Evolutionary conservation across 2,329 filamentous ascomycete genomes (phyloP), one percentile per base, ranked within the genome.

Genomic region (Tolypocladium album): DNA sequence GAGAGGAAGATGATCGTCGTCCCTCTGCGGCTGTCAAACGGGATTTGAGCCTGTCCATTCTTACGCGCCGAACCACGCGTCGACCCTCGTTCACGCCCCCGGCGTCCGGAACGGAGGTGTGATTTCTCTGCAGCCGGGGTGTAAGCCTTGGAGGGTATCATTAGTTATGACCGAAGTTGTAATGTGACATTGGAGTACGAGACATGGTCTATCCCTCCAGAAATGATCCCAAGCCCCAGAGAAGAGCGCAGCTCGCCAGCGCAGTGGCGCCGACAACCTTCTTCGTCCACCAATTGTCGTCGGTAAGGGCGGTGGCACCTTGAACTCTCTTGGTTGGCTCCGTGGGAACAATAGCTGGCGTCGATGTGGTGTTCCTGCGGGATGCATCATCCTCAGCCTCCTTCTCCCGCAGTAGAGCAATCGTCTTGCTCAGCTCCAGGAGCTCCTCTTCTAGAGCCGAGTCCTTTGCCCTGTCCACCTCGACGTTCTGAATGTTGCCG

Each of bases 401-500:
- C 62, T 76, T 75, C 63, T 75, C 71, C 69, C 76, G 80, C 68
- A 82, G 73, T 62, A 79, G 74, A 3, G 82, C 79, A 66, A 88
- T 88, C 43, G 82, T 85, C 74, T 78, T 82, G 69, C 89, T 89
- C 56, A 97, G 81, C n/a, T 87, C 84, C 40, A 89, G 76, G 62
- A 97, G 75, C 67, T 97, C 92, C 66, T 92, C 87, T 57, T 87
- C 85, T 55, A 85, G 81, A 43, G 76, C 82, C 59, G 78, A 75
- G 61, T 81, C 82, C 61, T 82, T 79, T 53, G 79, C 77, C 34
- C 80, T 81, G 65, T 94, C 90, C 4, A 97, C 85, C 74, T 97
- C 94, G 4, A 99, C 92, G 66, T 93, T 96, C 72, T 99, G 94
- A 17, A 97, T 92, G 71, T 97, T 99, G 31, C 94, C 94, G 64